A percentile compares a stretch with the other conserved stretches of the same genome.
These are phyloP conservation scores for Durusdinium trenchii DNA, from an alignment of 73 alveolate species.

Conservation along the genomic window DNA sequence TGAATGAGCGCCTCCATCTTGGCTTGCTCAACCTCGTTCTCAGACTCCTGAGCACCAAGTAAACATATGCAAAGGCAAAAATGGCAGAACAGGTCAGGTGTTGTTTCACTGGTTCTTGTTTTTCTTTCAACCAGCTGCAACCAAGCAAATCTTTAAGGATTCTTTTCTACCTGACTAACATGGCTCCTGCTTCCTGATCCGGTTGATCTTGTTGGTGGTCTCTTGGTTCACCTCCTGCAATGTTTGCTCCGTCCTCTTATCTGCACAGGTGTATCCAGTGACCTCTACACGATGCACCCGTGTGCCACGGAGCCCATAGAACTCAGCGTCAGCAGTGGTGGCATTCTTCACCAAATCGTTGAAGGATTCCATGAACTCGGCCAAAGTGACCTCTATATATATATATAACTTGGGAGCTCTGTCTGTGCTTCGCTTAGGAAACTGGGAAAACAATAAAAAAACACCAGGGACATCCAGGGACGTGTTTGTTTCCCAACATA, in stretches of 20 bases:
- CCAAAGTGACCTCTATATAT: no score
- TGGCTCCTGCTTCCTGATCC: background rate
- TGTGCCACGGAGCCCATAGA: constrained; percentile 5
- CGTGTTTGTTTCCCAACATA: no score
- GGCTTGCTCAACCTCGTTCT: constrained; percentile 9
- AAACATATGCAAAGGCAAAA: background rate
- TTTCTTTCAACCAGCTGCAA: no score
- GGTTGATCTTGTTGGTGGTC: constrained; percentile 23
- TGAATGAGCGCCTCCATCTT: constrained; percentile 3
- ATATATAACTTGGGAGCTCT: no score
- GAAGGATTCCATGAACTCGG: constrained; percentile 34
- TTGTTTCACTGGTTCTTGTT: background rate
- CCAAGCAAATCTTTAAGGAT: no score
- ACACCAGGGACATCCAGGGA: no score
- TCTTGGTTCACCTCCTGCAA: constrained; percentile 30
- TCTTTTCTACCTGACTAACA: background rate
- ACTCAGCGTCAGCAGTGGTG: constrained; percentile 9
- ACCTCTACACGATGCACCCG: constrained; percentile 20
- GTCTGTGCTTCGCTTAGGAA: no score
- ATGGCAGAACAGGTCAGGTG: background rate
- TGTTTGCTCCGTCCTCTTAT: background rate
- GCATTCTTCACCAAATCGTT: constrained; percentile 14
- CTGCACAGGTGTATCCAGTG: constrained; percentile 5
- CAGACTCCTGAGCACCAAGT: background rate
- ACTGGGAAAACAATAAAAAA: no score